Percentiles rank a stretch among this genome's conserved stretches.
phyloP scores from a whole-genome alignment of 768 basidiomycete species.

The Leucogyrophana mollusca region DNA sequence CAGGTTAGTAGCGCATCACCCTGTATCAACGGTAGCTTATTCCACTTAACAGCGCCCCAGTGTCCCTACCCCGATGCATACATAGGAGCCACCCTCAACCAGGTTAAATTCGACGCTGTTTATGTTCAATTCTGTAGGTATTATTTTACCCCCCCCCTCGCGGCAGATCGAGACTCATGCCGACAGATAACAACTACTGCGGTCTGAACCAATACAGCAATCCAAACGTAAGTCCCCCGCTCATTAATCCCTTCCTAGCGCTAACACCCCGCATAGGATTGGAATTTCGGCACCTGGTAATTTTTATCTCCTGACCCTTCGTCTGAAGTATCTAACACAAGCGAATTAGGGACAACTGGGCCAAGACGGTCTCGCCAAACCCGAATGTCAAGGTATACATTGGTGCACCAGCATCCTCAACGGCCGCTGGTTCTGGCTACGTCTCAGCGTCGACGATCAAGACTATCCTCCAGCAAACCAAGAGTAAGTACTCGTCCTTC shows the following conservation, averaged over 20 bases:
- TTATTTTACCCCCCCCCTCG: constrained; percentile 10
- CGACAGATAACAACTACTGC: constrained; percentile 48
- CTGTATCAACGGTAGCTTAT: no score
- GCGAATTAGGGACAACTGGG: constrained; percentile 53
- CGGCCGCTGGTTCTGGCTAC: constrained; percentile 43
- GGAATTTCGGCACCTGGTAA: constrained; percentile 41
- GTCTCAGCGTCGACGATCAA: constrained; percentile 32
- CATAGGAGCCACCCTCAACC: constrained; percentile 40
- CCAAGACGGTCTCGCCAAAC: constrained; percentile 40
- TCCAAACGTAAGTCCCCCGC: constrained; percentile 28
- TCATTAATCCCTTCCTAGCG: no score
- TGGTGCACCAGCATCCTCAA: constrained; percentile 41
- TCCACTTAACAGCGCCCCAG: constrained; percentile 29
- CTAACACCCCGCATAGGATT: no score
- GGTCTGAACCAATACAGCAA: constrained; percentile 40
- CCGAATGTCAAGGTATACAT: constrained; percentile 47
- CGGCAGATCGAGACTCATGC: constrained; percentile 1
- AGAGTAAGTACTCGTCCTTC: constrained; percentile 40
- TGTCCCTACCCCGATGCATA: constrained; percentile 50
- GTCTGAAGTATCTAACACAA: no score
- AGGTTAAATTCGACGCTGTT: constrained; percentile 45
- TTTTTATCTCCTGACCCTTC: no score
- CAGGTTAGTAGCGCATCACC: constrained; percentile 27
- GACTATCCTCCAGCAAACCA: constrained; percentile 30
- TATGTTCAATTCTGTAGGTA: constrained; percentile 48